A percentile compares a stretch with the other conserved stretches of the same genome.
phyloP scores from a whole-genome alignment of 768 basidiomycete species.

The Obba rivulosa region DNA sequence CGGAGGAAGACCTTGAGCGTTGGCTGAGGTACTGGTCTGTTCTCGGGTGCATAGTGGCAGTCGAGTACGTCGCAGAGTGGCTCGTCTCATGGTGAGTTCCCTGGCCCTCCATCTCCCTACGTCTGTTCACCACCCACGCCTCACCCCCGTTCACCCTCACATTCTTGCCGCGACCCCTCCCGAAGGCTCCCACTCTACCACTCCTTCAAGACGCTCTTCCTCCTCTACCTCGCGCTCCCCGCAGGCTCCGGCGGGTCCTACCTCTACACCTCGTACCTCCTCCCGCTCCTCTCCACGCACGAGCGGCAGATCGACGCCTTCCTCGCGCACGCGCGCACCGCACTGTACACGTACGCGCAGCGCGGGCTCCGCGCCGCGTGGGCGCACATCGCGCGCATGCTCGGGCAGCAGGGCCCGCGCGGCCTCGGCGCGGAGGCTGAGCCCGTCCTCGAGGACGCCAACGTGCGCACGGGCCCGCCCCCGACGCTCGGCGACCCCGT shows the following conservation, averaged over 20 bases:
- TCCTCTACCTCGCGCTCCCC: slow-evolving; percentile 86
- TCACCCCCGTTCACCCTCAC: slow-evolving; percentile 2
- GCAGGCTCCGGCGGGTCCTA: slow-evolving; percentile 86
- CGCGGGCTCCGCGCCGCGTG: slow-evolving; percentile 57
- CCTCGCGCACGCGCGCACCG: slow-evolving; percentile 58
- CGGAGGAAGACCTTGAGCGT: slow-evolving; percentile 79
- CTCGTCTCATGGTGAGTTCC: slow-evolving; percentile 71
- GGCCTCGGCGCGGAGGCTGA: slow-evolving; percentile 8
- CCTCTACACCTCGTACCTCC: slow-evolving; percentile 73
- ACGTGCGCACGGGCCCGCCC: slow-evolving; percentile 27
- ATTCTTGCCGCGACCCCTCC: background rate
- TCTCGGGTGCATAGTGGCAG: slow-evolving; percentile 71
- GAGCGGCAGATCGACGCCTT: slow-evolving; percentile 82
- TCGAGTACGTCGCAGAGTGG: slow-evolving; percentile 88
- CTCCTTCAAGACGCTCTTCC: slow-evolving; percentile 72
- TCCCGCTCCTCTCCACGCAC: slow-evolving; percentile 78
- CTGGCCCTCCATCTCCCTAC: slow-evolving; percentile 2
- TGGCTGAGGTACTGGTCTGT: slow-evolving; percentile 99
- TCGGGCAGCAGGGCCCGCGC: slow-evolving; percentile 36
- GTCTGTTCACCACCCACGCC: slow-evolving; percentile 9
- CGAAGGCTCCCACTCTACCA: slow-evolving; percentile 88
- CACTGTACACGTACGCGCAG: slow-evolving; percentile 60
- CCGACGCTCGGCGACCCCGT: slow-evolving; percentile 48
- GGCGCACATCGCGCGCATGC: slow-evolving; percentile 51
- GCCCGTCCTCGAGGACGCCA: slow-evolving; percentile 18